Evolutionary conservation across 768 basidiomycete species (phyloP), one percentile per base, ranked within the genome.

Genomic region (Dendrothele bispora): DNA sequence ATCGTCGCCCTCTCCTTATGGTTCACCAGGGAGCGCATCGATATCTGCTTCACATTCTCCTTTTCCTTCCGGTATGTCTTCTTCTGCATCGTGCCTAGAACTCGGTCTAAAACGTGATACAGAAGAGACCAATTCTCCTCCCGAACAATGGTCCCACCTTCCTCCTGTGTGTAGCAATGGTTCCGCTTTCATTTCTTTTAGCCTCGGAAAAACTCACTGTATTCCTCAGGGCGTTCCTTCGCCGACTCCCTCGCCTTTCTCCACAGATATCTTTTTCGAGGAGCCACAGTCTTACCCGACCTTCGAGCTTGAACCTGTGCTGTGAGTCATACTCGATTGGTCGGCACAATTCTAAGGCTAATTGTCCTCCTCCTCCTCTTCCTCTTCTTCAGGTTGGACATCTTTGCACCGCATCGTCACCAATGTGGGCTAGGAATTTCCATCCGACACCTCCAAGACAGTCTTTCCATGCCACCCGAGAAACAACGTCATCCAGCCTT

Each of bases 401-500:
- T 89, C 37, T 88, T 91, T 56, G 63, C 86, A 17, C 81, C 84
- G 12, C 87, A 91, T 61, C 80, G 80, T 42, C 82, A 83, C 55
- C 89, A 90, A 63, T 84, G 80, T 55, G 84, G 86, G 38, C 69
- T 91, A 7, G 85, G 83, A 46, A 68, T 88, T 46, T 77, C 89
- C 62, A 80, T 84, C 61, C 82, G 78, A 15, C 77, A 77, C 38
- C 69, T 91, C 39, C 71, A 83, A 26, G 82, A 85, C 39, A 81
- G 81, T 27, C 68, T 90, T 34, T 68, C 66, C 36, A 69, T 73
- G 5, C 77, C 83, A 14, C 45, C 61, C 4, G 55, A 75, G 39
- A 82, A 87, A 48, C 86, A 86, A 46, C 81, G 82, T 17, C 89
- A 91, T 57, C 83, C 89, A 7, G 80, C 77, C 45, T 75, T 92